Conservation (phyloP, 2,329 filamentous ascomycete species). For the Didymella segeticola region DNA sequence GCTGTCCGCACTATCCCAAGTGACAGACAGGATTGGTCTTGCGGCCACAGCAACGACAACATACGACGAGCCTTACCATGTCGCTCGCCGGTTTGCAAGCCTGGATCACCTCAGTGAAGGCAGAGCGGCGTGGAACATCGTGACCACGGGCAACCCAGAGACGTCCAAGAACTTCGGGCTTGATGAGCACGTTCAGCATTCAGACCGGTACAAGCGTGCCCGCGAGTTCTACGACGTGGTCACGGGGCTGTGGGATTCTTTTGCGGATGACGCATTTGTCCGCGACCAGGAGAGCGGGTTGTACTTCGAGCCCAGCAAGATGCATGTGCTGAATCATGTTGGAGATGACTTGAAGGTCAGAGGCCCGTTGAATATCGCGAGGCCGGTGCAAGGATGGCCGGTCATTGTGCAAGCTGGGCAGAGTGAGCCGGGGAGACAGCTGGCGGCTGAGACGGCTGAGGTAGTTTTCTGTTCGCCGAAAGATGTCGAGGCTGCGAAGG, state of each 20-base stretch:
- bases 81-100: conserved; percentile 67
- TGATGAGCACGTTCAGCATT: conserved; percentile 64
- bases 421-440: conserved; percentile 59
- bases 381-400: conserved; percentile 62
- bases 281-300: conserved; percentile 62
- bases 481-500: conserved; percentile 56
- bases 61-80: conserved; percentile 71
- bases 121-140: conserved; percentile 56
- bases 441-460: conserved; percentile 62
- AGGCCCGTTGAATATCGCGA: conserved; percentile 60
- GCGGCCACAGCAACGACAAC: conserved; percentile 71
- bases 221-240: conserved; percentile 73
- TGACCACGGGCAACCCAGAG: conserved; percentile 70
- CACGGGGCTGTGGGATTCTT: conserved; percentile 72
- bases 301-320: conserved; percentile 63
- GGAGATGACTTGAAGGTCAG: conserved; percentile 56
- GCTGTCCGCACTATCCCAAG: conserved; percentile 68
- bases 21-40: conserved; percentile 72
- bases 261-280: conserved; percentile 69
- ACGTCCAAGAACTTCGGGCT: conserved; percentile 68
- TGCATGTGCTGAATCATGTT: conserved; percentile 61
- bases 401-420: conserved; percentile 64
- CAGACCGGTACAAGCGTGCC: conserved; percentile 70
- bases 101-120: conserved; percentile 71
- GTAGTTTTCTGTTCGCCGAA: conserved; percentile 60